A percentile compares a stretch with the other conserved stretches of the same genome.
Conservation (phyloP, 768 basidiomycete species). For the Hygrophoropsis aurantiaca region DNA sequence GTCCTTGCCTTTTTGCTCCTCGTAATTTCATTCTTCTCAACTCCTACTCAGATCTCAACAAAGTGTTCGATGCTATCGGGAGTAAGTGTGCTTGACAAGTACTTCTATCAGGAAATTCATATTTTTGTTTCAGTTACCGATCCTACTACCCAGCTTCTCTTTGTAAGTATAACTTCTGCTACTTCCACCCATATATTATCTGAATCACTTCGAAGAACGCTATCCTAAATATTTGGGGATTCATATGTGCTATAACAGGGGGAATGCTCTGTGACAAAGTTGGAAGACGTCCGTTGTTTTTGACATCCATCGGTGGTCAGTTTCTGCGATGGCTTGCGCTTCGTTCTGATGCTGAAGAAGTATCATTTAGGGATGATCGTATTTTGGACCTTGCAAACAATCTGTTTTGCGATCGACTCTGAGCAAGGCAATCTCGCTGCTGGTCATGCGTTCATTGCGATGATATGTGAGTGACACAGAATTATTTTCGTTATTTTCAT, state of each 20-base stretch:
- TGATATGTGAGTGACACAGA: slow-evolving; percentile 54
- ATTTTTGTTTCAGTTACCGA: slow-evolving; percentile 35
- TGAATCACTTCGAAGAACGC: slow-evolving; percentile 51
- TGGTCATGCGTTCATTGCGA: slow-evolving; percentile 68
- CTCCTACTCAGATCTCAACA: slow-evolving; percentile 39
- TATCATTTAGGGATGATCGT: slow-evolving; percentile 46
- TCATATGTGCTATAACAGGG: slow-evolving; percentile 52
- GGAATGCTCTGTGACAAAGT: slow-evolving; percentile 56
- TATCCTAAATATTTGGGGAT: slow-evolving; percentile 76
- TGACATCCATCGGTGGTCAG: slow-evolving; percentile 41
- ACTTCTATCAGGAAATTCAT: too few species aligned
- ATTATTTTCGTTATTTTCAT: too few species aligned
- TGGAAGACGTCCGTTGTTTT: slow-evolving; percentile 64
- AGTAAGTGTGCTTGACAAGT: slow-evolving; percentile 27
- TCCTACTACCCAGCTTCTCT: slow-evolving; percentile 38
- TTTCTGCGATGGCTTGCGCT: not conserved
- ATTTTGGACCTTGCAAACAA: slow-evolving; percentile 63
- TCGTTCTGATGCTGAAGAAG: slow-evolving; percentile 31
- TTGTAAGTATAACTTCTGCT: slow-evolving; percentile 26
- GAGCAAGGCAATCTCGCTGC: slow-evolving; percentile 32
- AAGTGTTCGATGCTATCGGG: slow-evolving; percentile 61
- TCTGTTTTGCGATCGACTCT: slow-evolving; percentile 53
- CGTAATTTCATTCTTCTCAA: not conserved
- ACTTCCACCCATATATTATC: not conserved
- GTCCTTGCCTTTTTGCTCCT: not conserved